Percentiles rank a stretch among this genome's conserved stretches.
Evolutionary conservation across 441 rosid genomes (phyloP).

Genomic region (Biscutella laevigata): DNA sequence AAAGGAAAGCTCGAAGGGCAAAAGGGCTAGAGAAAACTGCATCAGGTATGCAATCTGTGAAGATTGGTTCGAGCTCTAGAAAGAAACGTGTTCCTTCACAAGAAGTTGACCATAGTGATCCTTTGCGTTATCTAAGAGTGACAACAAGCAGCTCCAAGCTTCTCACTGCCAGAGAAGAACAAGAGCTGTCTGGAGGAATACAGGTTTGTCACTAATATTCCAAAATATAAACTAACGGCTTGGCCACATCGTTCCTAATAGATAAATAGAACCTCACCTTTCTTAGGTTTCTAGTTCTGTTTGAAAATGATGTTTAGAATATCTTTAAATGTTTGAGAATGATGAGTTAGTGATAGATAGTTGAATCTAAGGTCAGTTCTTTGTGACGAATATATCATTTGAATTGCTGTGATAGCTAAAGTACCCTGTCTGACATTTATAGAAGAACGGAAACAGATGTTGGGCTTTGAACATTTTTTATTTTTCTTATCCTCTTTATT

Average conservation of each 20-base stretch:
- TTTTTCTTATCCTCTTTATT: constrained; percentile 1
- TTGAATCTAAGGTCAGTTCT: background rate
- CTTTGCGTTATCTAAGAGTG: constrained; percentile 63
- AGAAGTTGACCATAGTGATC: constrained; percentile 64
- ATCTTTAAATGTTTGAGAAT: background rate
- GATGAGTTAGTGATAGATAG: constrained; percentile 8
- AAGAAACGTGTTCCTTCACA: constrained; percentile 52
- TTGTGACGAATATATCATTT: background rate
- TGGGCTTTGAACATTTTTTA: background rate
- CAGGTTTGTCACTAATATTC: constrained; percentile 44
- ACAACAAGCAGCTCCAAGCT: constrained; percentile 61
- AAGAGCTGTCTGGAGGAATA: constrained; percentile 68
- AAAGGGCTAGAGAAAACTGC: constrained; percentile 64
- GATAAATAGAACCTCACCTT: background rate
- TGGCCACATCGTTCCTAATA: background rate
- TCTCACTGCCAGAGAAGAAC: constrained; percentile 73
- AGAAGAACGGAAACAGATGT: background rate
- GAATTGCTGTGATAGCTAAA: background rate
- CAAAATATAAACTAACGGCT: background rate
- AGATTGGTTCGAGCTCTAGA: constrained; percentile 39
- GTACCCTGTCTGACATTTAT: background rate
- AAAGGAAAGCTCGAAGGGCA: constrained; percentile 65
- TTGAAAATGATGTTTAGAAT: background rate
- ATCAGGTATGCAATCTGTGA: constrained; percentile 41
- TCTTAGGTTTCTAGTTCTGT: constrained; percentile 2